phyloP scores from a whole-genome alignment of 768 basidiomycete genomes.

The Chalciporus sphaerocephalus region DNA sequence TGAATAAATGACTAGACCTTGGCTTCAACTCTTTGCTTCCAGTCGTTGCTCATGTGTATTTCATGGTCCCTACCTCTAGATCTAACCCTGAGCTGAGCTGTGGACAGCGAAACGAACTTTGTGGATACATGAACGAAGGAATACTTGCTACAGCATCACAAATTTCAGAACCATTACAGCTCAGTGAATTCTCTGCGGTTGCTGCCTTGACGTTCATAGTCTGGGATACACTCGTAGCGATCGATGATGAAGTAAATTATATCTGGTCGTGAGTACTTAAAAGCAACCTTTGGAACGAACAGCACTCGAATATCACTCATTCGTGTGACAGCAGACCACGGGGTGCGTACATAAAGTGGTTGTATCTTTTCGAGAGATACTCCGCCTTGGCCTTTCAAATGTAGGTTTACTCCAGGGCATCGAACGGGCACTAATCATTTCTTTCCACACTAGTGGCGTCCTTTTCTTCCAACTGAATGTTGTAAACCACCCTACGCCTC shows the following conservation, averaged over 20 bases:
- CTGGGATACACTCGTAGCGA: slow-evolving; percentile 18
- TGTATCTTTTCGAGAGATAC: slow-evolving; percentile 26
- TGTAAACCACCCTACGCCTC: background rate
- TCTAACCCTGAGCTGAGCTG: too few species aligned
- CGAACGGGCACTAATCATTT: background rate
- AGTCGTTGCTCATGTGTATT: too few species aligned
- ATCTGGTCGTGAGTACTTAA: slow-evolving; percentile 25
- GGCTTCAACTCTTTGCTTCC: too few species aligned
- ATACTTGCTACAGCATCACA: too few species aligned
- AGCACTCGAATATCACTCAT: background rate
- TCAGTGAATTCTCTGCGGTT: slow-evolving; percentile 1
- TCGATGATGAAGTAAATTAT: slow-evolving; percentile 17
- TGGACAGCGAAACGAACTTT: background rate
- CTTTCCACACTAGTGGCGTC: slow-evolving; percentile 3
- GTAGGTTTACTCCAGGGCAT: slow-evolving; percentile 1
- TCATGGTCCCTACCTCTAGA: too few species aligned
- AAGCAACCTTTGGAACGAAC: background rate
- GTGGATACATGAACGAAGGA: background rate
- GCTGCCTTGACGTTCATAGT: slow-evolving; percentile 6
- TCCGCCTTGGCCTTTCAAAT: slow-evolving; percentile 13
- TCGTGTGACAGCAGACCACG: slow-evolving; percentile 12
- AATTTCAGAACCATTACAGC: too few species aligned
- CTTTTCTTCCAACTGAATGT: slow-evolving; percentile 2
- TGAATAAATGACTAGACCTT: too few species aligned
- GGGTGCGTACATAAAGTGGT: slow-evolving; percentile 20